Base-by-base conservation (phyloP, 2,329 filamentous ascomycete genomes). In the Celoporthe dispersa region DNA sequence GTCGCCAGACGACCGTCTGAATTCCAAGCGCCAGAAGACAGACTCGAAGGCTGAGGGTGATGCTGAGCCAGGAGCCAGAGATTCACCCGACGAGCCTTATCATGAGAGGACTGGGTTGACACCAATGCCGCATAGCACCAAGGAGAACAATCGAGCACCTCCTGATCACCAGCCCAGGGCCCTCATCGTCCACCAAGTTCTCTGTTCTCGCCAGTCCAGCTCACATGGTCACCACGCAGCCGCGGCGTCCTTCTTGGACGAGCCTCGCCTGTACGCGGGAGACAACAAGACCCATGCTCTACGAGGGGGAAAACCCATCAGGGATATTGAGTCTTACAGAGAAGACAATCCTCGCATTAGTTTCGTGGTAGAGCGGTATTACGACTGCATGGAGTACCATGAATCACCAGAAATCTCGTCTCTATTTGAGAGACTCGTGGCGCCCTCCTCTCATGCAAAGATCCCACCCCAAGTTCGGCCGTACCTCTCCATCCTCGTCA, bases 321-420 rank as follows among this genome's bases (percentile, higher is more conserved):
- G 11, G 57, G 7, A 60, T 22, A 2, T 60, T 3, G 7, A n/a
- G 22, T 25, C 22, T 35, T 25, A n/a, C 51, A 55, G 25, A 41
- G 59, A 35, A 37, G 37, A 39, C 59, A 39, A 41, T 7, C 59
- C 59, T 11, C 14, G 59, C 7, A 39, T 39, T 5, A 62, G 59
- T n/a, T 37, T 62, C 41, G 37, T 62, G 31, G 59, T 62, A 9
- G 31, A 37, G 35, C 19, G 59, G 3, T 62, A 25, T 14, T 62
- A 62, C 12, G 31, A 25, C 33, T 62, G 59, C 33, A 16, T 62
- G 22, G 33, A 62, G n/a, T 62, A 62, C n/a, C 35, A 62, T 14
- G 37, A 62, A 19, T 41, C 22, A 9, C 59, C 16, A 28, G 22
- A 62, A 25, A 9, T 62, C 33, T 62, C 59, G n/a, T 25, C 33